Evolutionary conservation across 371 early-diverging fungal species (phyloP), one percentile per base, ranked within the genome.

Genomic region (Rhizopus microsporus): DNA sequence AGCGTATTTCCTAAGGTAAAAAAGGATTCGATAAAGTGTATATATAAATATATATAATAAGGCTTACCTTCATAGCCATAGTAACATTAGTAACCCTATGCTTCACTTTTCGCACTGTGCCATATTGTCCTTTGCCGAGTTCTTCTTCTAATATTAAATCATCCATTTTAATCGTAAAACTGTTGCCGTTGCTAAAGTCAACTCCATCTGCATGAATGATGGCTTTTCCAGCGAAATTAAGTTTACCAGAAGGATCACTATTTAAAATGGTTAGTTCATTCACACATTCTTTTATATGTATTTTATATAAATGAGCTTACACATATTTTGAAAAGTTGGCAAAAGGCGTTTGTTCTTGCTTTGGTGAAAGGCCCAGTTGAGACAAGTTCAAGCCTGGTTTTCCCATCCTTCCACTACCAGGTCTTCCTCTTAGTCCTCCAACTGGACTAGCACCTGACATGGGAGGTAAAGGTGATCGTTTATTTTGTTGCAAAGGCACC

Each of bases 181-280:
- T 86, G 66, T 81, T 88, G 44, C 95, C 95, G 68, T 85, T 90
- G 58, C 83, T 85, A 65, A 97, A 97, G 77, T 95, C 88, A 38
- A 95, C 95, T 33, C 96, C 96, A 38, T 89, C 86, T 5, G 91
- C 86, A 72, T 93, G 90, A 56, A 97, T 81, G 37, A 94, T 88
- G 7, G 96, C 95, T 71, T 95, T 97, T 37, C 94, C 94, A 38
- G 86, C 79, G 78, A 97, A 95, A 67, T 90, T 91, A 53, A 97
- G 82, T 62, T 92, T 90, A 39, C 96, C 97, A 44, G 86, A 86
- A 48, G 92, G 89, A 44, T 8, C 5, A 15, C 32, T 42, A 56
- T 9, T 34, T 12, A 57, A 12, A 31, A 38, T 4, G 3, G 43
- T 40, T 44, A 17, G 7, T 63, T 5, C 45, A 30, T 15, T 29